Evolutionary conservation across 176 grass and related monocot species (phyloP).

Genomic region (Tuctoria greenei): DNA sequence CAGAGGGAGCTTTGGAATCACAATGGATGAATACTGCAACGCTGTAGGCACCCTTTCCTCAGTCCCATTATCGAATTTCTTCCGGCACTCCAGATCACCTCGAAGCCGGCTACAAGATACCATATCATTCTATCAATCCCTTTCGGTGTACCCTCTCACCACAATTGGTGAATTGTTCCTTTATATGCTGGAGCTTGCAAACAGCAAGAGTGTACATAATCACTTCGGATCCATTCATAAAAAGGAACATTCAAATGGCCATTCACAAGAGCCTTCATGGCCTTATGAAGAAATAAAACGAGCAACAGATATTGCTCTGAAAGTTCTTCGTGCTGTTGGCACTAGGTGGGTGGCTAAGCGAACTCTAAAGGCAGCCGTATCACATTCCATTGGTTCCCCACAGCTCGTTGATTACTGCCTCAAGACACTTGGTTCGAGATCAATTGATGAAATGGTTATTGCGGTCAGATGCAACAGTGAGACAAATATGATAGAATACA

Average conservation of each 20-base stretch:
- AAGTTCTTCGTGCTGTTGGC: slow-evolving; percentile 57
- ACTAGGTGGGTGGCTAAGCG: slow-evolving; percentile 50
- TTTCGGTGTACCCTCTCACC: slow-evolving; percentile 37
- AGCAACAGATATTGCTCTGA: slow-evolving; percentile 43
- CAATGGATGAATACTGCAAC: slow-evolving; percentile 43
- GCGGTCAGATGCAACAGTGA: slow-evolving; percentile 55
- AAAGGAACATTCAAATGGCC: slow-evolving; percentile 19
- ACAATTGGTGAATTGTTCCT: slow-evolving; percentile 62
- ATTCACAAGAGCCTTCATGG: slow-evolving; percentile 33
- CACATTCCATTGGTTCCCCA: slow-evolving; percentile 33
- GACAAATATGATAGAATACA: slow-evolving; percentile 55
- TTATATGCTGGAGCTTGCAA: slow-evolving; percentile 40
- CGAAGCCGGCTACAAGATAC: slow-evolving; percentile 48
- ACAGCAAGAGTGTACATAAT: slow-evolving; percentile 8
- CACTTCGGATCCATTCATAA: not conserved
- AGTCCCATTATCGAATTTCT: slow-evolving; percentile 48
- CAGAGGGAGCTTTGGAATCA: slow-evolving; percentile 66
- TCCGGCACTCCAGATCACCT: slow-evolving; percentile 32
- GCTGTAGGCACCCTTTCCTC: slow-evolving; percentile 48
- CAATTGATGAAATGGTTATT: slow-evolving; percentile 39
- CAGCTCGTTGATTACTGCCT: slow-evolving; percentile 56
- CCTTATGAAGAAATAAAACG: slow-evolving; percentile 38
- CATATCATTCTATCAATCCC: slow-evolving; percentile 56
- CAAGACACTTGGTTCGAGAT: slow-evolving; percentile 42
- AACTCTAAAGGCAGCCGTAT: slow-evolving; percentile 47